Conservation (phyloP, 2,329 filamentous ascomycete species). For the Paecilomyces dactylethromorphus region DNA sequence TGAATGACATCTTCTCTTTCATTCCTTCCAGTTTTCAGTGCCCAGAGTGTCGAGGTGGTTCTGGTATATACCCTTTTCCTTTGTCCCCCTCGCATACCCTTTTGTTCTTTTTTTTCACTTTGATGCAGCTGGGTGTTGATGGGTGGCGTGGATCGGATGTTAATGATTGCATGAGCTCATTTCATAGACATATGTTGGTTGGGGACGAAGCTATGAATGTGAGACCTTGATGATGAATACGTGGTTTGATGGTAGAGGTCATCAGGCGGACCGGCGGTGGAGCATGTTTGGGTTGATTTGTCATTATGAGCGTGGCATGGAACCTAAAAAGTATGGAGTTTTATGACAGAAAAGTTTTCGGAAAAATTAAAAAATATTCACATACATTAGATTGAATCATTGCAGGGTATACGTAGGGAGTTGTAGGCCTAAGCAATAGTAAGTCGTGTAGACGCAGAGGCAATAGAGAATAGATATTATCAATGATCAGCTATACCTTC, state of each 20-base stretch:
- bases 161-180: slow-evolving; percentile 1
- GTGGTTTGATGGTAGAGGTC: neutral
- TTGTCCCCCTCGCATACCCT: neutral
- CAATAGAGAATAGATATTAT: too few relatives aligned
- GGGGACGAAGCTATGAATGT: neutral
- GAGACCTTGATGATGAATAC: neutral
- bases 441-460: too few relatives aligned
- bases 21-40: neutral
- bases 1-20: neutral
- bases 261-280: neutral
- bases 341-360: neutral
- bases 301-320: neutral
- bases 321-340: neutral
- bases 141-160: neutral
- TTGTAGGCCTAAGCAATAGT: neutral
- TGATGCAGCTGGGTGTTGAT: neutral
- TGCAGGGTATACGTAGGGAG: neutral
- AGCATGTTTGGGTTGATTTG: neutral
- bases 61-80: slow-evolving; percentile 1
- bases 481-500: too few relatives aligned
- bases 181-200: neutral
- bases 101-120: neutral
- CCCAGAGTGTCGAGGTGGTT: neutral
- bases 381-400: neutral
- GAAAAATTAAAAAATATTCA: neutral